Percentiles rank a stretch among this genome's conserved stretches.
These are phyloP conservation scores for Paecilomyces niveus DNA, from an alignment of 2,329 filamentous ascomycete genomes.

Conservation along the genomic window DNA sequence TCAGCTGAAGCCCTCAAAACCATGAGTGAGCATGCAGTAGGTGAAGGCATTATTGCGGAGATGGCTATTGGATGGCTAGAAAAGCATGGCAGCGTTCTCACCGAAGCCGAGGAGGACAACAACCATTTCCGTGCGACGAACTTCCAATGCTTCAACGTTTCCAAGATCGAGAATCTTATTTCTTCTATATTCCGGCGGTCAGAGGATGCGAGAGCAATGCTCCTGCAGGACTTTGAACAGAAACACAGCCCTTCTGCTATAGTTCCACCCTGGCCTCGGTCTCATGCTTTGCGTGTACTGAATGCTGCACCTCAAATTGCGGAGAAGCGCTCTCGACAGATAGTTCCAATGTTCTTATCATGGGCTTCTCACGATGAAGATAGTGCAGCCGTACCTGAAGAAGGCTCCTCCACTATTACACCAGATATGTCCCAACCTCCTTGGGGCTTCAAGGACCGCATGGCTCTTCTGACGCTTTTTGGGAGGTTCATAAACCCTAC, in stretches of 20 bases:
- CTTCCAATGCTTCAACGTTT: conserved; percentile 78
- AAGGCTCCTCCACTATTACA: conserved; percentile 15
- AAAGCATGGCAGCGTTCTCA: conserved; percentile 18
- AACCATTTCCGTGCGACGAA: conserved; percentile 33
- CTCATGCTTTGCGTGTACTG: conserved; percentile 73
- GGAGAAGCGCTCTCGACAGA: conserved; percentile 74
- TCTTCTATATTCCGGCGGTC: conserved; percentile 47
- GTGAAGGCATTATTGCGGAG: conserved; percentile 65
- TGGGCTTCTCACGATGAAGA: conserved; percentile 60
- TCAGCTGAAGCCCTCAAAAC: conserved; percentile 67
- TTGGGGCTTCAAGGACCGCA: conserved; percentile 61
- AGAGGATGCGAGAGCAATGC: conserved; percentile 48
- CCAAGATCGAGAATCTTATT: conserved; percentile 49
- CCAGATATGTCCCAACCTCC: conserved; percentile 15
- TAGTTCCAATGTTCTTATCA: conserved; percentile 78
- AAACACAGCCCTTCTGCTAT: conserved; percentile 42
- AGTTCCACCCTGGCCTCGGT: conserved; percentile 50
- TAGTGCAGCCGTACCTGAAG: conserved; percentile 17
- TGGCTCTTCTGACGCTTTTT: conserved; percentile 74
- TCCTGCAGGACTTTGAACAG: conserved; percentile 58
- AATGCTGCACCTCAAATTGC: conserved; percentile 66
- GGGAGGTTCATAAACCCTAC: conserved; percentile 79
- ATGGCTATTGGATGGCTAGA: conserved; percentile 73
- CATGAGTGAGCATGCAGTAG: conserved; percentile 61
- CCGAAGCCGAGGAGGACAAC: conserved; percentile 19